These are phyloP conservation scores for Teunomyces funiuensis DNA, from an alignment of 805 yeast species.

Conservation along the genomic window DNA sequence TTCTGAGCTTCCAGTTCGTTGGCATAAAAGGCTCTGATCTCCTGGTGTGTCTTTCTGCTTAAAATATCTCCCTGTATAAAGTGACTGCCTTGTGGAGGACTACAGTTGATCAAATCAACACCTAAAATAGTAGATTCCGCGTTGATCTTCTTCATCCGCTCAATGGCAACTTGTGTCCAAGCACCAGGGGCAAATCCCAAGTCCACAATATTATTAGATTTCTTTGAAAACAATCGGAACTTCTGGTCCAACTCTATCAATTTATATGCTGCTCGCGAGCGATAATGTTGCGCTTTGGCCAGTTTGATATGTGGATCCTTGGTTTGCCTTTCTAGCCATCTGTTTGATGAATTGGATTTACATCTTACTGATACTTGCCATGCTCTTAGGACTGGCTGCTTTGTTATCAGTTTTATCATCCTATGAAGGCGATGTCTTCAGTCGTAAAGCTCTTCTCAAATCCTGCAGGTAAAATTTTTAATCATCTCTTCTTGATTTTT, in stretches of 20 bases:
- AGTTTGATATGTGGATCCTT: constrained; percentile 64
- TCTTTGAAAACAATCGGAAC: constrained; percentile 53
- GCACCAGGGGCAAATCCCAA: constrained; percentile 48
- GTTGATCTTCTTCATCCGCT: constrained; percentile 11
- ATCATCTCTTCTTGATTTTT: constrained; percentile 10
- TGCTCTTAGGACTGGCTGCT: background rate
- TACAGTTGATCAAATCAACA: constrained; percentile 32
- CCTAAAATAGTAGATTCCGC: constrained; percentile 20
- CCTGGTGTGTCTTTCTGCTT: constrained; percentile 50
- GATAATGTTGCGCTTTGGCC: constrained; percentile 60
- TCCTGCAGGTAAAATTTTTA: constrained; percentile 5
- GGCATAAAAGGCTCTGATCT: constrained; percentile 51
- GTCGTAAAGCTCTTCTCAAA: background rate
- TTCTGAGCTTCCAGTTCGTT: constrained; percentile 13
- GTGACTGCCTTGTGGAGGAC: constrained; percentile 36
- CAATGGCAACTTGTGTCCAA: constrained; percentile 30
- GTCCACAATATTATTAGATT: constrained; percentile 69
- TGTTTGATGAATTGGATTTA: constrained; percentile 51
- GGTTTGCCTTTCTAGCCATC: constrained; percentile 75
- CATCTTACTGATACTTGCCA: constrained; percentile 1
- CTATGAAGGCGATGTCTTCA: background rate
- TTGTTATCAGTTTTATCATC: background rate
- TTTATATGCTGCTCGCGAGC: constrained; percentile 91
- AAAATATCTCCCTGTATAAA: constrained; percentile 44
- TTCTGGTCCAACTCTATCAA: constrained; percentile 70